These are phyloP conservation scores for Saccharomycopsis olivae DNA, from an alignment of 805 yeast species.

Conservation along the genomic window DNA sequence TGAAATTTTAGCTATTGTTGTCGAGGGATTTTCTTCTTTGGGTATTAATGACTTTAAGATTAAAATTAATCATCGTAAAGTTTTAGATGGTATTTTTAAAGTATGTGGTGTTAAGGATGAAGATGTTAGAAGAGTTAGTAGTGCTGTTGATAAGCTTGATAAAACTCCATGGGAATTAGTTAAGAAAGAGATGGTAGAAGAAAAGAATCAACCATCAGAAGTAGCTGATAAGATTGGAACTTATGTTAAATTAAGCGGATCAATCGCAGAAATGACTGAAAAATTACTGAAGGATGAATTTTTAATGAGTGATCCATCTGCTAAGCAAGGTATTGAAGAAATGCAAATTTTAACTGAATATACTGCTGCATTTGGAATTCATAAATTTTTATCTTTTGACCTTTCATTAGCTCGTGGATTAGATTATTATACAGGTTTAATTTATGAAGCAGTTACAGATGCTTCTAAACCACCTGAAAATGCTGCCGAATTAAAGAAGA, in stretches of 20 bases:
- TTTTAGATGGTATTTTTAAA: slow-evolving; percentile 90
- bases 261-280: slow-evolving; percentile 50
- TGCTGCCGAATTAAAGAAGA: slow-evolving; percentile 56
- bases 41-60: slow-evolving; percentile 86
- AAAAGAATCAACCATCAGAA: slow-evolving; percentile 81
- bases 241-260: slow-evolving; percentile 78
- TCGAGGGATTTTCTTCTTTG: slow-evolving; percentile 73
- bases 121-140: slow-evolving; percentile 85
- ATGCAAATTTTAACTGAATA: slow-evolving; percentile 67
- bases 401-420: slow-evolving; percentile 94
- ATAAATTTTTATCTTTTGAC: slow-evolving; percentile 66
- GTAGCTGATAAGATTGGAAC: slow-evolving; percentile 91
- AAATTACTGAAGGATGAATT: slow-evolving; percentile 46
- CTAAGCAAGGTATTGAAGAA: slow-evolving; percentile 72
- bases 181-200: slow-evolving; percentile 82
- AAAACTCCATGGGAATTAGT: slow-evolving; percentile 94
- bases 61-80: slow-evolving; percentile 90
- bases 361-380: slow-evolving; percentile 73
- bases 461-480: slow-evolving; percentile 93
- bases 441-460: slow-evolving; percentile 90
- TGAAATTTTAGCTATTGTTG: slow-evolving; percentile 70
- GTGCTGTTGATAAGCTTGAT: slow-evolving; percentile 95
- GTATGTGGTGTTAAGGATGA: slow-evolving; percentile 91
- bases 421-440: slow-evolving; percentile 95
- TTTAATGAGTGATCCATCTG: slow-evolving; percentile 56